These are phyloP conservation scores for Stachybotrys elegans DNA, from an alignment of 2,329 filamentous ascomycete species.

Conservation along the genomic window DNA sequence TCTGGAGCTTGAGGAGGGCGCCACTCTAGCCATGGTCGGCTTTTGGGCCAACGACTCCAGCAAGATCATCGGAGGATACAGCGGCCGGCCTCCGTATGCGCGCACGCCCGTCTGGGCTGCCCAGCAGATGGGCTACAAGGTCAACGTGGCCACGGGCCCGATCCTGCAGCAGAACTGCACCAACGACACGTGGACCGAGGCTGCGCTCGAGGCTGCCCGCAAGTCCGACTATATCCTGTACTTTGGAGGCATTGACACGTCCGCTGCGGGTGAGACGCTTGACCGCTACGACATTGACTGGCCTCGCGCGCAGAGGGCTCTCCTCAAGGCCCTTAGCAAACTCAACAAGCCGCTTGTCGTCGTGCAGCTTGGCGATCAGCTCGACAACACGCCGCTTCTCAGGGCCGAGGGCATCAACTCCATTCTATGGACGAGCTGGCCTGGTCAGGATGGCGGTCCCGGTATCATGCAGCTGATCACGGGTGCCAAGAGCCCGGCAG, in stretches of 20 bases:
- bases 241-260: slow-evolving; percentile 49
- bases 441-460: slow-evolving; percentile 53
- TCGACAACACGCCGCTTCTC: slow-evolving; percentile 47
- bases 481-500: slow-evolving; percentile 45
- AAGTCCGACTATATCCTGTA: slow-evolving; percentile 48
- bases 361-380: slow-evolving; percentile 44
- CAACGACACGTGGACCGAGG: slow-evolving; percentile 23
- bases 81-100: slow-evolving; percentile 44
- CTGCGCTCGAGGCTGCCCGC: slow-evolving; percentile 31
- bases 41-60: slow-evolving; percentile 23
- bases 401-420: slow-evolving; percentile 42
- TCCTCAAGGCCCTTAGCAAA: slow-evolving; percentile 35
- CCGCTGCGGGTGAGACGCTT: slow-evolving; percentile 44
- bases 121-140: slow-evolving; percentile 10
- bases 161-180: slow-evolving; percentile 12
- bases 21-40: slow-evolving; percentile 22
- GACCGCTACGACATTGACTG: slow-evolving; percentile 48
- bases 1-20: slow-evolving; percentile 23
- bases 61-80: slow-evolving; percentile 17
- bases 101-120: slow-evolving; percentile 40
- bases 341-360: slow-evolving; percentile 45
- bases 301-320: slow-evolving; percentile 43
- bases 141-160: slow-evolving; percentile 32
- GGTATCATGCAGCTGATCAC: slow-evolving; percentile 50
- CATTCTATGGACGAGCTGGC: slow-evolving; percentile 54